Base-by-base conservation (phyloP, 2,329 filamentous ascomycete species). In the Penicillium corylophilum region DNA sequence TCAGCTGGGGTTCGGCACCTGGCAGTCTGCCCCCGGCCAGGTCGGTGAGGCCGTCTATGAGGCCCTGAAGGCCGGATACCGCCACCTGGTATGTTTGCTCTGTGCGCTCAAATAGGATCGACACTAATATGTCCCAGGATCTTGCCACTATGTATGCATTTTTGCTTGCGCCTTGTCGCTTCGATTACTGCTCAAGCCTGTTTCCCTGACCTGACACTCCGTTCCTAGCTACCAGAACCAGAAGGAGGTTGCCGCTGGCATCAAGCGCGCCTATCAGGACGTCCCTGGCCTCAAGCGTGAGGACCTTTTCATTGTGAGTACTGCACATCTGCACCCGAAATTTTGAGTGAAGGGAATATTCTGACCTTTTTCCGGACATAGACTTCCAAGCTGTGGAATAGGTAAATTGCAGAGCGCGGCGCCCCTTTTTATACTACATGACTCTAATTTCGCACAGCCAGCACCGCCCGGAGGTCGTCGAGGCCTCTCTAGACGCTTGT, bases 371-470 rank as follows among this genome's bases (percentile, higher is more conserved):
- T 23, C 33, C 16, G 4, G n/a, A 8, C 4, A 48, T 44, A 72
- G 70, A 84, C 82, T n/a, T 79, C 77, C 56, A 86, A 86, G 71
- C 72, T 85, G 12, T 85, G 81, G 82, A 83, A 83, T 70, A 69
- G 31, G 56, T 58, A 54, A 20, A 38, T 38, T 8, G 8, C 39
- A 15, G 20, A 40, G 12, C n/a, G 8, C 16, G 16, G 3, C 8
- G n/a, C 16, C 22, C 9, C 20, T 2, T 41, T 16, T 23, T 5
- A n/a, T 26, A 9, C 24, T 4, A 35, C 24, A n/a, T 13, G 12
- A 13, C 50, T 26, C 47, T 58, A 38, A 58, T 43, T 18, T 12
- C 18, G 40, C 28, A 13, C 29, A 57, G 61, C 61, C 68, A 72
- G 61, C 80, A 82, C 64, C 67, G 71, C 54, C 74, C 77, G 9